Evolutionary conservation across 2,329 filamentous ascomycete species (phyloP).

Genomic region (Hymenoscyphus occultus): DNA sequence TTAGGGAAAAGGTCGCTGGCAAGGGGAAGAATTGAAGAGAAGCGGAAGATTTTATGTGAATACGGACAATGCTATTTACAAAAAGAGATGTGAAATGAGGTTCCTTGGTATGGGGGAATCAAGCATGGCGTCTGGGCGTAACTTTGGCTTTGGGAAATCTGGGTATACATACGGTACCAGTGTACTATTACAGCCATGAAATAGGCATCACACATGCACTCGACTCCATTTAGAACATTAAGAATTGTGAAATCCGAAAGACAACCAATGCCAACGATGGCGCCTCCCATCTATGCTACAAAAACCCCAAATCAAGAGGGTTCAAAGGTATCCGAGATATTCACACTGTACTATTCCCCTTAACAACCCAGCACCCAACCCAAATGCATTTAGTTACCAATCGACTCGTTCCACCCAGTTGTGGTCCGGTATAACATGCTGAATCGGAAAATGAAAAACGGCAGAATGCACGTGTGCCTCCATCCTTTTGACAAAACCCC

Average conservation of each 20-base stretch:
- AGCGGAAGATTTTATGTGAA: neutral
- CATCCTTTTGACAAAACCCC: slow-evolving; percentile 2
- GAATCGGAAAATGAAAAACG: slow-evolving; percentile 16
- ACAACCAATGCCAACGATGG: slow-evolving; percentile 5
- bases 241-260: neutral
- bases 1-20: slow-evolving; percentile 22
- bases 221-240: neutral
- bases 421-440: slow-evolving; percentile 21
- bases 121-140: neutral
- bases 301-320: slow-evolving; percentile 16
- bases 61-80: neutral
- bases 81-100: neutral
- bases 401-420: slow-evolving; percentile 1
- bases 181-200: neutral
- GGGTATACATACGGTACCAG: neutral
- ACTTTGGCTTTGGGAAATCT: neutral
- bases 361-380: slow-evolving; percentile 10
- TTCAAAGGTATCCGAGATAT: slow-evolving; percentile 19
- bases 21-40: slow-evolving; percentile 13
- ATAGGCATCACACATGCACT: neutral
- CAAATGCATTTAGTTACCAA: slow-evolving; percentile 11
- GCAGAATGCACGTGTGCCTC: slow-evolving; percentile 16
- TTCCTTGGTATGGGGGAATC: neutral
- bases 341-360: slow-evolving; percentile 1
- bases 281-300: slow-evolving; percentile 22